Conservation (phyloP, 495 filamentous ascomycete genomes). For the Lasiosphaeria miniovina region DNA sequence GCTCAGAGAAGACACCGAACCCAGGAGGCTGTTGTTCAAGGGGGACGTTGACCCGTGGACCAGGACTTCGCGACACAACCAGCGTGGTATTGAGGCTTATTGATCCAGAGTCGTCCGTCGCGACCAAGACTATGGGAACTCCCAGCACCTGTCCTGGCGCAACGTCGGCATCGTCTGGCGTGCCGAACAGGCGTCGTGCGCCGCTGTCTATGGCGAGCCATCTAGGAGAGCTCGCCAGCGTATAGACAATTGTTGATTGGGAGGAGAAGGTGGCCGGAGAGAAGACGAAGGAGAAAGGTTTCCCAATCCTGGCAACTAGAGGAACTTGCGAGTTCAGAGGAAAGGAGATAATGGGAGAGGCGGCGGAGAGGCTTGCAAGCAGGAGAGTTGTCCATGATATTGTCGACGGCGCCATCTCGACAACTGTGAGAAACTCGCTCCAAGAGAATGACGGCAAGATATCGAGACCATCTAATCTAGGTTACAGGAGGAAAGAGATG, state of each 20-base stretch:
- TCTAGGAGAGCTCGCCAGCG: constrained; percentile 56
- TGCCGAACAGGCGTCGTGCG: constrained; percentile 62
- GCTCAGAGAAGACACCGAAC: constrained; percentile 42
- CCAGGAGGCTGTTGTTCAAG: constrained; percentile 35
- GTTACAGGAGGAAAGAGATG: not conserved
- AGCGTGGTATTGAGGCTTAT: constrained; percentile 58
- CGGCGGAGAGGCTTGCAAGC: constrained; percentile 30
- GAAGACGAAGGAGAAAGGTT: constrained; percentile 66
- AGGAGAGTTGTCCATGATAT: constrained; percentile 16
- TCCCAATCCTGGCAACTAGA: constrained; percentile 63
- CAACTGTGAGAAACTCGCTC: constrained; percentile 2
- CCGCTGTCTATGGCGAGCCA: constrained; percentile 69
- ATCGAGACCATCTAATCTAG: not conserved
- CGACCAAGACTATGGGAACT: constrained; percentile 54
- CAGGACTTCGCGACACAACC: constrained; percentile 54
- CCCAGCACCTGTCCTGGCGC: constrained; percentile 46
- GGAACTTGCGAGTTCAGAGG: constrained; percentile 77
- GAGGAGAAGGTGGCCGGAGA: constrained; percentile 65
- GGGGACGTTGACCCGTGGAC: constrained; percentile 34
- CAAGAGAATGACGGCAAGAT: not conserved
- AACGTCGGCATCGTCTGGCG: constrained; percentile 54
- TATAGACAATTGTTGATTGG: constrained; percentile 54
- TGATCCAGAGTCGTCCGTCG: constrained; percentile 58
- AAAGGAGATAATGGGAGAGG: constrained; percentile 54
- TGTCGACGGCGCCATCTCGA: constrained; percentile 20